Evolutionary conservation across 805 yeast species (phyloP), one percentile per base, ranked within the genome.

Genomic region (Saturnispora galanensis): DNA sequence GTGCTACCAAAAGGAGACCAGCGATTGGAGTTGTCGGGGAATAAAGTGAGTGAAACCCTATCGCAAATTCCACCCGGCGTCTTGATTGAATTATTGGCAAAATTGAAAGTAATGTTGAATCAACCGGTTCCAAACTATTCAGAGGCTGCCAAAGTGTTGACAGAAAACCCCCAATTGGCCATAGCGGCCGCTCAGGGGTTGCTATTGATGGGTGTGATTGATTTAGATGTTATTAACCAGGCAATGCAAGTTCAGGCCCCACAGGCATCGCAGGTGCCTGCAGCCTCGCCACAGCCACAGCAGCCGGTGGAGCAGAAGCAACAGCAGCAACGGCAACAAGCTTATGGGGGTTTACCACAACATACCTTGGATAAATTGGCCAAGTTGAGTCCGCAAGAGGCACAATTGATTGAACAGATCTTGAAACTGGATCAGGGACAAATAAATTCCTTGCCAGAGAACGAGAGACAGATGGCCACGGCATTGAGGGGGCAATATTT

Each of bases 141-240:
- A 31, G 60, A 81, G 49, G 79, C 79, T 17, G 68, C 73, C 44
- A 73, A 72, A 47, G 67, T 81, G 46, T 67, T 77, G 53, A 68
- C 67, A 45, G 64, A 74, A 53, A 64, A 77, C 50, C 79, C 79
- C 13, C 63, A 77, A 39, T 63, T 83, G 35, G 81, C 88, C 3
- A 65, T 77, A 2, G 72, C 84, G 1, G 79, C 85, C 1, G 77
- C 89, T 0, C 93, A 84, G 57, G 84, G 88, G 2, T 65, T 84
- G 49, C 63, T 84, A 15, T 67, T 82, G 39, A 83, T 84, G 89
- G 94, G 93, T 1, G 70, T 84, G 36, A 76, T 84, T 17, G 84
- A 82, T 57, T 68, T 71, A 33, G 78, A 76, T 38, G 82, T 80
- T n/a, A 76, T 83, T n/a, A 69, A 70, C 31, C 75, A 77, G 48